phyloP scores from a whole-genome alignment of 805 yeast species.

The Saccharomyces eubayanus region DNA sequence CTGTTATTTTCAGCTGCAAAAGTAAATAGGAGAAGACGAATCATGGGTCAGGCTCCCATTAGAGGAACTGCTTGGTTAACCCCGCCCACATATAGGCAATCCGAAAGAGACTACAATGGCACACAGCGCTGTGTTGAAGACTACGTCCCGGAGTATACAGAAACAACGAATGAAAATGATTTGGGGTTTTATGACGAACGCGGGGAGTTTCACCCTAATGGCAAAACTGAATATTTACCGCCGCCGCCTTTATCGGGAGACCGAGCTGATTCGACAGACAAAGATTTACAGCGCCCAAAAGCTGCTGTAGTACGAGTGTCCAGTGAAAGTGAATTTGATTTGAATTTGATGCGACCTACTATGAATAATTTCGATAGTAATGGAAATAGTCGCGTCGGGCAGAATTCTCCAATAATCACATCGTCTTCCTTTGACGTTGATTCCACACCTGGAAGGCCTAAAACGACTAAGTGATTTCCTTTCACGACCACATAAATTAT shows the following conservation, averaged over 20 bases:
- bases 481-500: background rate
- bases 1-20: constrained; percentile 6
- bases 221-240: constrained; percentile 18
- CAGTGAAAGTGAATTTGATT: constrained; percentile 1
- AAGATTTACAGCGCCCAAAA: constrained; percentile 15
- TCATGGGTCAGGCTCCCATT: constrained; percentile 42
- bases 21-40: constrained; percentile 8
- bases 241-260: constrained; percentile 13
- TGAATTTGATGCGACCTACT: background rate
- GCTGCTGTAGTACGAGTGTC: constrained; percentile 13
- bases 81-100: constrained; percentile 54
- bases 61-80: constrained; percentile 50
- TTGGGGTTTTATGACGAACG: constrained; percentile 63
- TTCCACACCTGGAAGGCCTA: background rate
- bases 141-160: constrained; percentile 61
- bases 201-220: constrained; percentile 41
- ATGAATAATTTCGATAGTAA: background rate
- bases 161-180: constrained; percentile 54
- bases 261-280: constrained; percentile 49
- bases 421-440: background rate
- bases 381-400: background rate
- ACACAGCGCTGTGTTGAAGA: constrained; percentile 30
- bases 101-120: constrained; percentile 46
- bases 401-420: background rate
- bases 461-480: background rate